Conservation (phyloP, 129 eudicot species). For the Heracleum sosnowskyi region DNA sequence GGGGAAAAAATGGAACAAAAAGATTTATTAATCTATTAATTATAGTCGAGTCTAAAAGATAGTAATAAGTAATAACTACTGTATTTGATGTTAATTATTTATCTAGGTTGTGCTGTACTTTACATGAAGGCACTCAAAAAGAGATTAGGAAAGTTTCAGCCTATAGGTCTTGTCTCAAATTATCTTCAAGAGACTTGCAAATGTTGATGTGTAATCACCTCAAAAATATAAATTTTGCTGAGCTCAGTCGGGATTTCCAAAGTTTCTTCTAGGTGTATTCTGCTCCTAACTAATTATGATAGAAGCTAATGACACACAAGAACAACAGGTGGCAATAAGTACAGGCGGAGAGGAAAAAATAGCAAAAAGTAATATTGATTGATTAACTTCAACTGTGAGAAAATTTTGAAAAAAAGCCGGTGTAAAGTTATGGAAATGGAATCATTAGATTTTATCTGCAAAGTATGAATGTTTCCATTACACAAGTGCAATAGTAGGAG, state of each 20-base stretch:
- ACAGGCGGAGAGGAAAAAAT: background rate
- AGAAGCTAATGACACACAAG: background rate
- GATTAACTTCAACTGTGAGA: background rate
- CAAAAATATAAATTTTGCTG: background rate
- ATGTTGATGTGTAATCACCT: background rate
- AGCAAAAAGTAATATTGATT: background rate
- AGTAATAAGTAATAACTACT: background rate
- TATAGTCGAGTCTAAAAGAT: background rate
- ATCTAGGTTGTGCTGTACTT: background rate
- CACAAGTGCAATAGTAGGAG: constrained; percentile 4
- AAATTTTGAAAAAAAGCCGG: background rate
- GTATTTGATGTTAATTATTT: background rate
- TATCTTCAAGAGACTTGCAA: background rate
- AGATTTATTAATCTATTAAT: background rate
- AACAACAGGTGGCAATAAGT: background rate
- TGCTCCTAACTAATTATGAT: background rate
- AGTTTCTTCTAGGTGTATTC: background rate
- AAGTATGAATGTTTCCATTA: background rate
- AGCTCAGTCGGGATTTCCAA: background rate
- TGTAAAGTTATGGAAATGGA: background rate
- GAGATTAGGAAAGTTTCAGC: background rate
- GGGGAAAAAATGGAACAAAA: background rate
- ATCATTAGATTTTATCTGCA: background rate
- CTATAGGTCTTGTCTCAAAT: background rate
- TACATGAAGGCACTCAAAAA: background rate